A percentile compares a stretch with the other conserved stretches of the same genome.
Evolutionary conservation across 352 stramenopile genomes (phyloP).

Genomic region (Phytopythium mirpurense): DNA sequence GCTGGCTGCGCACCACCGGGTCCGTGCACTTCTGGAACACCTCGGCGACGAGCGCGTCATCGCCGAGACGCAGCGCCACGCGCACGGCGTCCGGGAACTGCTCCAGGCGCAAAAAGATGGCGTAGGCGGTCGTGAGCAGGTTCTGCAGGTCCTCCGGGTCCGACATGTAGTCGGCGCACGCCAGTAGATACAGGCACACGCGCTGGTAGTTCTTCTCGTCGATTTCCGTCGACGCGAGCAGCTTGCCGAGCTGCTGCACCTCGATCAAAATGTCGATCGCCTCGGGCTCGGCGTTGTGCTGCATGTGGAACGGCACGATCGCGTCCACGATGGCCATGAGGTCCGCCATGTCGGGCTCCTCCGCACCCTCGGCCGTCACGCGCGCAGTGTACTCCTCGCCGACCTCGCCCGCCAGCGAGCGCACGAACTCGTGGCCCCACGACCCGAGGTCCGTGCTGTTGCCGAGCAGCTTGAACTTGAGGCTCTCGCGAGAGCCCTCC

Average conservation of each 20-base stretch:
- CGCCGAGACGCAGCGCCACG: slow-evolving; percentile 93
- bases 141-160: slow-evolving; percentile 96
- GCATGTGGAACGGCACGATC: slow-evolving; percentile 99
- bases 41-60: slow-evolving; percentile 69
- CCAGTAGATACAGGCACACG: slow-evolving; percentile 98
- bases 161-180: slow-evolving; percentile 97
- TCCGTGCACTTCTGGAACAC: slow-evolving; percentile 78
- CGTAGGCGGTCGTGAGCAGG: slow-evolving; percentile 90
- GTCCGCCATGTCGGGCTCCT: slow-evolving; percentile 84
- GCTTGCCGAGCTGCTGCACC: slow-evolving; percentile 94
- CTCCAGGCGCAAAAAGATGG: slow-evolving; percentile 93
- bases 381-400: slow-evolving; percentile 89
- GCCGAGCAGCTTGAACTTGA: slow-evolving; percentile 89
- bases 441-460: slow-evolving; percentile 90
- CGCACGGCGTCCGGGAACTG: slow-evolving; percentile 95
- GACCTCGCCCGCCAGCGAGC: slow-evolving; percentile 96
- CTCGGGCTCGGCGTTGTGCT: slow-evolving; percentile 99
- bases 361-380: slow-evolving; percentile 39
- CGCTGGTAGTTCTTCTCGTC: slow-evolving; percentile 98
- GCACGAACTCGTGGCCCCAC: slow-evolving; percentile 99
- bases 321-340: slow-evolving; percentile 96
- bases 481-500: slow-evolving; percentile 83
- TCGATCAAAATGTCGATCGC: slow-evolving; percentile 99
- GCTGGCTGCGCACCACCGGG: slow-evolving; percentile 77
- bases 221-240: slow-evolving; percentile 92